These are phyloP conservation scores for Eucalyptus grandis DNA, from an alignment of 345 rosid genomes.

Conservation along the genomic window DNA sequence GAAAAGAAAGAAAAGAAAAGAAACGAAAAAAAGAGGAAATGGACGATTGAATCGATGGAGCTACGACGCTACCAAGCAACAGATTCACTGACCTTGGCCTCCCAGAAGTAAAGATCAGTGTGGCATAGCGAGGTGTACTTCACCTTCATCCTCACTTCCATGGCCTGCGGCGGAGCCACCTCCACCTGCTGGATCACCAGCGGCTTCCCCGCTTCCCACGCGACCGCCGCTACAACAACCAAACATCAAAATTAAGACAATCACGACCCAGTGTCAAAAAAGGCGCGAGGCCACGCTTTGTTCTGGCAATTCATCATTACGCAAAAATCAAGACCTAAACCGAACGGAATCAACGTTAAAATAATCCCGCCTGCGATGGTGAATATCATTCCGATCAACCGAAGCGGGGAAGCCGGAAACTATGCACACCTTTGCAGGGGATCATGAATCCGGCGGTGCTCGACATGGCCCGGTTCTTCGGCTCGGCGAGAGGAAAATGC, in stretches of 20 bases:
- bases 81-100: constrained; percentile 15
- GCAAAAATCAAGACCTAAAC: not conserved
- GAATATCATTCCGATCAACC: not conserved
- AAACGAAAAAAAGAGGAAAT: not conserved
- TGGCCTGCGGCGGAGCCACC: constrained; percentile 39
- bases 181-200: constrained; percentile 36
- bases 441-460: constrained; percentile 5
- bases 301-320: not conserved
- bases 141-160: constrained; percentile 31
- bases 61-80: not conserved
- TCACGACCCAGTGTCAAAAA: not conserved
- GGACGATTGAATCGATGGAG: not conserved
- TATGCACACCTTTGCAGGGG: constrained; percentile 3
- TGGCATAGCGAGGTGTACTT: constrained; percentile 30
- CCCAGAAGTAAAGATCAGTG: constrained; percentile 48
- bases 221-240: constrained; percentile 21
- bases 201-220: constrained; percentile 54
- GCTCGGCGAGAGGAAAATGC: not conserved
- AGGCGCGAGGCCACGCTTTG: not conserved
- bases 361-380: not conserved
- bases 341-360: not conserved
- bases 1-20: not conserved
- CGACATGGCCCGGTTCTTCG: not conserved
- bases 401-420: not conserved
- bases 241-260: not conserved